A percentile compares a stretch with the other conserved stretches of the same genome.
phyloP scores from a whole-genome alignment of 768 basidiomycete species.

The Tephrocybe sp. region DNA sequence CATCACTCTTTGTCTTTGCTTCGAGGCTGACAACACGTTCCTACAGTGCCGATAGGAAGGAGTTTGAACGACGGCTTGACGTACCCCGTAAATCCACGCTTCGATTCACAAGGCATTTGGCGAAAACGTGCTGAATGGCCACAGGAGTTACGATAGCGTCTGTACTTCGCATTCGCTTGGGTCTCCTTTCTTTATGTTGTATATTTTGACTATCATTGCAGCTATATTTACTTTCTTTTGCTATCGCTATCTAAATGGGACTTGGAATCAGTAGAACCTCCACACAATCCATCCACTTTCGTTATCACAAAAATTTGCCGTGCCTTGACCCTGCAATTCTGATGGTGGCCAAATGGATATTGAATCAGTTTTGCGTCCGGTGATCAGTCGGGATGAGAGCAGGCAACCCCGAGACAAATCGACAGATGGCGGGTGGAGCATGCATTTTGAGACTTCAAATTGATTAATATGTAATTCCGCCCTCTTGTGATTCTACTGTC shows the following conservation, averaged over 20 bases:
- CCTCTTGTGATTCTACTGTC: conserved; percentile 14
- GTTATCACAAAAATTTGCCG: neutral
- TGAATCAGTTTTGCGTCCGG: neutral
- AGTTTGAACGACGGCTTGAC: conserved; percentile 56
- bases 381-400: neutral
- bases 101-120: conserved; percentile 69
- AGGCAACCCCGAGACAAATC: neutral
- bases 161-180: neutral
- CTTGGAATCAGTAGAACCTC: no score
- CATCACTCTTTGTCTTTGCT: conserved; percentile 14
- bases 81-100: conserved; percentile 73
- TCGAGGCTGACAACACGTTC: conserved; percentile 25
- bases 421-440: conserved; percentile 20
- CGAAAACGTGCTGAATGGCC: conserved; percentile 72
- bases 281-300: no score
- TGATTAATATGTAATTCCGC: neutral
- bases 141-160: conserved; percentile 50
- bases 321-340: neutral
- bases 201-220: no score
- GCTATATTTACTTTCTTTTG: neutral
- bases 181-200: neutral
- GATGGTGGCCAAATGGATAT: neutral
- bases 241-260: neutral
- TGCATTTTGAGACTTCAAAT: conserved; percentile 4
- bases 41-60: conserved; percentile 53